Percentiles rank a stretch among this genome's conserved stretches.
These are phyloP conservation scores for Cordia subcordata DNA, from an alignment of 257 asterid genomes.

Conservation along the genomic window DNA sequence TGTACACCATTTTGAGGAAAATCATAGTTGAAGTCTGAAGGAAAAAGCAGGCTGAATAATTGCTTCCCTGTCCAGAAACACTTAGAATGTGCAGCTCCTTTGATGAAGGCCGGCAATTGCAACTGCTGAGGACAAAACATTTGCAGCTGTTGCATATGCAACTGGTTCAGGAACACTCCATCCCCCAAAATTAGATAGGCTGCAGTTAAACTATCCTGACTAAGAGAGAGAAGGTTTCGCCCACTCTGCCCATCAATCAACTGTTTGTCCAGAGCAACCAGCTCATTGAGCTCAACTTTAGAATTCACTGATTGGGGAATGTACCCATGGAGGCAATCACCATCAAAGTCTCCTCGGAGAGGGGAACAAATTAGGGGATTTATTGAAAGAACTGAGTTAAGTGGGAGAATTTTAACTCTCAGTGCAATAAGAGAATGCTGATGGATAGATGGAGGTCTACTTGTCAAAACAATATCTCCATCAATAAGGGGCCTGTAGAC, in stretches of 20 bases:
- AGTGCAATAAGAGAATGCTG: conserved; percentile 87
- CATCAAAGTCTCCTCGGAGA: conserved; percentile 94
- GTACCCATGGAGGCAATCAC: conserved; percentile 94
- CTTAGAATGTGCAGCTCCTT: conserved; percentile 21
- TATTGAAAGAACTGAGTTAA: conserved; percentile 50
- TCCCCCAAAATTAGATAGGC: conserved; percentile 68
- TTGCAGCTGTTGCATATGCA: conserved; percentile 87
- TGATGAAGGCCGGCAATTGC: conserved; percentile 45
- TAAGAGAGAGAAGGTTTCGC: conserved; percentile 61
- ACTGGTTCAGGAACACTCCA: conserved; percentile 51
- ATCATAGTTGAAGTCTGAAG: conserved; percentile 48
- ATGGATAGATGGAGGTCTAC: conserved; percentile 94
- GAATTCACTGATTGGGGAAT: conserved; percentile 78
- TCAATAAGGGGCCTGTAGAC: conserved; percentile 65
- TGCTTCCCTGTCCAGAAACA: conserved; percentile 86
- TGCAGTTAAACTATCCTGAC: conserved; percentile 89
- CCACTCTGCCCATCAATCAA: conserved; percentile 79
- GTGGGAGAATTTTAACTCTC: conserved; percentile 71
- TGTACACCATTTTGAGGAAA: conserved; percentile 41
- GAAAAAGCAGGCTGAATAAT: conserved; percentile 64
- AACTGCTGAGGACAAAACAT: conserved; percentile 53
- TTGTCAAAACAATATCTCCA: conserved; percentile 79
- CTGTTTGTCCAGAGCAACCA: conserved; percentile 63
- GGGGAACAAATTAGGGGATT: conserved; percentile 89
- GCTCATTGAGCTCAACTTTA: conserved; percentile 77